phyloP scores from a whole-genome alignment of 164 flowering plant species.

The Tetrastigma voinierianum region DNA sequence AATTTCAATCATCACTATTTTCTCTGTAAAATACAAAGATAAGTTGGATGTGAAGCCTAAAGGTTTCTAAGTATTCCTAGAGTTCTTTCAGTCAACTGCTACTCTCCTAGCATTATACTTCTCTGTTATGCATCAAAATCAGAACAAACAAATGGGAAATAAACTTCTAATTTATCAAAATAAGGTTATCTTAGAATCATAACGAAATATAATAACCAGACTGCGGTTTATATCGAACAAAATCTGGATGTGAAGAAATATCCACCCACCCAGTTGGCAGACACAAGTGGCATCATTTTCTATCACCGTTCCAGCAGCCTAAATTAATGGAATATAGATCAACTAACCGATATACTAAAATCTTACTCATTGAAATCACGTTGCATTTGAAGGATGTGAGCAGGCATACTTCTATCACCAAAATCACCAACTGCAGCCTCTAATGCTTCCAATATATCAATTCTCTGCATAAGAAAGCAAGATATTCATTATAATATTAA shows the following conservation, averaged over 20 bases:
- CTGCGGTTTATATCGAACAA: background rate
- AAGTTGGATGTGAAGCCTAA: no score
- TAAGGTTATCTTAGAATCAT: no score
- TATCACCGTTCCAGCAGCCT: background rate
- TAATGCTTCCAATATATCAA: slow-evolving; percentile 75
- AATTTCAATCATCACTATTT: no score
- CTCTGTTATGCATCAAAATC: no score
- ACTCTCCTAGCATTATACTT: no score
- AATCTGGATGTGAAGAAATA: background rate
- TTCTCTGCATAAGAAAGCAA: slow-evolving; percentile 58
- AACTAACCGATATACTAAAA: background rate
- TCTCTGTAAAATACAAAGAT: no score
- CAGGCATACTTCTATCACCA: slow-evolving; percentile 25
- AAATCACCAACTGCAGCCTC: slow-evolving; percentile 52
- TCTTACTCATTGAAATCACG: slow-evolving; percentile 92
- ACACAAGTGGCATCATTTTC: background rate
- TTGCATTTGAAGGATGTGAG: slow-evolving; percentile 34
- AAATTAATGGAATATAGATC: background rate
- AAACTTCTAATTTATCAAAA: no score
- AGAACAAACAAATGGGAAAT: no score
- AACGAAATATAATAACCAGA: background rate
- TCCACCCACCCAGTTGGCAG: background rate
- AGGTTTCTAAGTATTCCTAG: no score
- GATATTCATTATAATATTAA: background rate
- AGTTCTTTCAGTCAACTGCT: no score